Percentiles rank a stretch among this genome's conserved stretches.
Conservation (phyloP, 164 flowering plant genomes). For the Sedum album region DNA sequence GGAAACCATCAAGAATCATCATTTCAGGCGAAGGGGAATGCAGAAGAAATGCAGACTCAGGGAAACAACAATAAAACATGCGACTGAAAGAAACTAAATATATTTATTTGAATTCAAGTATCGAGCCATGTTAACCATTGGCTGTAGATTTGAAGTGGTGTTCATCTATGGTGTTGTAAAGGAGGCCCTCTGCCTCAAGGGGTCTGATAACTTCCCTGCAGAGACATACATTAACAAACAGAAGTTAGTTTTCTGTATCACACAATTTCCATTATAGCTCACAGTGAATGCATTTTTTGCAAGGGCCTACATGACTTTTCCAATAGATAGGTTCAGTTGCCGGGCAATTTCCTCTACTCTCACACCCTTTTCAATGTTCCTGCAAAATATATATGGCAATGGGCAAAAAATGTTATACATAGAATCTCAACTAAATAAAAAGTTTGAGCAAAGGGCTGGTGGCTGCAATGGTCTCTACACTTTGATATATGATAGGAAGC, state of each 20-base stretch:
- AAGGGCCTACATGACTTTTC: slow-evolving; percentile 47
- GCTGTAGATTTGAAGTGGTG: slow-evolving; percentile 55
- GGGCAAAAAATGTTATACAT: neutral
- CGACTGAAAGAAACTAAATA: neutral
- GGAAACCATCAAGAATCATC: too few species aligned
- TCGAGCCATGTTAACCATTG: slow-evolving; percentile 30
- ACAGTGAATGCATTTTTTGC: slow-evolving; percentile 14
- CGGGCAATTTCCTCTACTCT: slow-evolving; percentile 41
- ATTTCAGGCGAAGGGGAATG: neutral
- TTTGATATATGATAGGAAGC: too few species aligned
- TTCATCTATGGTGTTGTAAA: slow-evolving; percentile 69
- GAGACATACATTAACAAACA: neutral
- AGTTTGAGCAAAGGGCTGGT: neutral
- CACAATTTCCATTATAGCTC: neutral
- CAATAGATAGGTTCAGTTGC: slow-evolving; percentile 43
- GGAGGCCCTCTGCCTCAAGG: slow-evolving; percentile 52
- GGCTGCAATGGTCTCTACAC: too few species aligned
- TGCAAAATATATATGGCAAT: slow-evolving; percentile 17
- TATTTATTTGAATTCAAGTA: neutral
- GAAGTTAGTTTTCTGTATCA: neutral
- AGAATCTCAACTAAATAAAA: neutral
- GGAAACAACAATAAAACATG: neutral
- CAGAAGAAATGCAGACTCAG: neutral
- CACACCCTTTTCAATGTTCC: slow-evolving; percentile 50
- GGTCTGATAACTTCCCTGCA: slow-evolving; percentile 45